Base-by-base conservation (phyloP, 1,284 basidiomycete genomes). In the Fomitopsis pinicola region DNA sequence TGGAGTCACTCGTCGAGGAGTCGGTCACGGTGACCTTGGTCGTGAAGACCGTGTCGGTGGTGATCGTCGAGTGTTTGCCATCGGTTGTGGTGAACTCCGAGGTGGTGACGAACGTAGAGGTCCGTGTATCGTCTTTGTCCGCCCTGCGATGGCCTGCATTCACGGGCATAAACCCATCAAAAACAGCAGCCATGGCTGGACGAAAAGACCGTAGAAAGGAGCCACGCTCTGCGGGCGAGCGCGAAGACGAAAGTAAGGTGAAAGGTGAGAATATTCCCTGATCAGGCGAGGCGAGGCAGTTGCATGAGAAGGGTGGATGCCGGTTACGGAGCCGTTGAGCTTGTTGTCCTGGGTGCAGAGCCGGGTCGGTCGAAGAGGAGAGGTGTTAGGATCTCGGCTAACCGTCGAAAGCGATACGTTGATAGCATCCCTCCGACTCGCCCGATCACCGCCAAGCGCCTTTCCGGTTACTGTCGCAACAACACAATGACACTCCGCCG, bases 111-210 rank as follows among this genome's bases (percentile, higher is more conserved):
- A 42, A 58, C n/a, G 42, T 50, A 15, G 55, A 44, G n/a, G 28
- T 22, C 22, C 2, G 22, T 22, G 22, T 30, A 38, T 57, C 56
- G 45, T 48, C 35, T 4, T 35, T 26, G 33, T 55, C 33, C 42
- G 55, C 55, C 33, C 60, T 48, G 19, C 38, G 40, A n/a, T 36
- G 44, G n/a, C 22, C 54, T 30, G 40, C 42, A 10, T 38, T 38
- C 9, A 40, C 45, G 19, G 58, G 42, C 8, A 45, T 10, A 35
- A 44, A 36, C 28, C 52, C 33, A 35, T 54, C 52, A n/a, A 40
- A 35, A 19, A 36, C 30, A 45, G 59, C 42, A 42, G 33, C 36
- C 57, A 38, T 50, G 44, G 36, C 50, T 61, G 60, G 35, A 45
- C 40, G 44, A 8, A 38, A 36, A 48, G 22, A 28, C 36, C 56